Conservation (phyloP, 2,329 filamentous ascomycete genomes). For the Biscogniauxia mediterranea region DNA sequence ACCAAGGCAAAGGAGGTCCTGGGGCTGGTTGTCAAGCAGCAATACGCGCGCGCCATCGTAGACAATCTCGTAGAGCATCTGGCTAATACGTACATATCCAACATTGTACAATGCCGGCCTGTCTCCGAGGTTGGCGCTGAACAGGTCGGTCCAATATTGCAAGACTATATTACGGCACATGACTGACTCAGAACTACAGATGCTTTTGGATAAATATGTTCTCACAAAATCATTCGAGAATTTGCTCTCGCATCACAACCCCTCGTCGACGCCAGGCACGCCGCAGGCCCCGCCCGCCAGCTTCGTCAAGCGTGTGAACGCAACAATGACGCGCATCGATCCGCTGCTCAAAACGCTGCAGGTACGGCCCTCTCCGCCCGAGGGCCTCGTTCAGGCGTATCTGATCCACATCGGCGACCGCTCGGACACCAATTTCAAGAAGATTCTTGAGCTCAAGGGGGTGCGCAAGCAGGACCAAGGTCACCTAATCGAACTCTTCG, state of each 20-base stretch:
- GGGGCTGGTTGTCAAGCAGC: conserved; percentile 76
- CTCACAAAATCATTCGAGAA: conserved; percentile 76
- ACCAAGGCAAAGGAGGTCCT: conserved; percentile 72
- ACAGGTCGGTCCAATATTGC: conserved; percentile 54
- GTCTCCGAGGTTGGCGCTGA: conserved; percentile 93
- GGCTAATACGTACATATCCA: conserved; percentile 74
- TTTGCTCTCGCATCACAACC: conserved; percentile 64
- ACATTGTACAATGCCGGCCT: conserved; percentile 84
- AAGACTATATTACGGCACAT: not conserved
- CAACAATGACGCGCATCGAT: conserved; percentile 82
- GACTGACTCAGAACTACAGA: conserved; percentile 50
- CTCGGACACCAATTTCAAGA: conserved; percentile 91
- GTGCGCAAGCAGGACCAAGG: conserved; percentile 80
- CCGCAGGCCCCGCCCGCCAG: conserved; percentile 48
- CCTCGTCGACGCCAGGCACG: conserved; percentile 31
- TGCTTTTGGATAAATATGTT: conserved; percentile 93
- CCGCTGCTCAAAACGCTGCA: conserved; percentile 94
- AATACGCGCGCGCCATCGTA: conserved; percentile 91
- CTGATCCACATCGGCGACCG: conserved; percentile 95
- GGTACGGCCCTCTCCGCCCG: conserved; percentile 84
- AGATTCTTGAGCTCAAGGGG: conserved; percentile 93
- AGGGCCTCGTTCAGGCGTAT: conserved; percentile 94
- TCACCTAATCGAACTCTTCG: conserved; percentile 82
- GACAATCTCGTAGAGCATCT: conserved; percentile 93
- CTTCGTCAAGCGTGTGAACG: conserved; percentile 83